phyloP scores from a whole-genome alignment of 768 basidiomycete species.

The Pleurotus ostreatus region DNA sequence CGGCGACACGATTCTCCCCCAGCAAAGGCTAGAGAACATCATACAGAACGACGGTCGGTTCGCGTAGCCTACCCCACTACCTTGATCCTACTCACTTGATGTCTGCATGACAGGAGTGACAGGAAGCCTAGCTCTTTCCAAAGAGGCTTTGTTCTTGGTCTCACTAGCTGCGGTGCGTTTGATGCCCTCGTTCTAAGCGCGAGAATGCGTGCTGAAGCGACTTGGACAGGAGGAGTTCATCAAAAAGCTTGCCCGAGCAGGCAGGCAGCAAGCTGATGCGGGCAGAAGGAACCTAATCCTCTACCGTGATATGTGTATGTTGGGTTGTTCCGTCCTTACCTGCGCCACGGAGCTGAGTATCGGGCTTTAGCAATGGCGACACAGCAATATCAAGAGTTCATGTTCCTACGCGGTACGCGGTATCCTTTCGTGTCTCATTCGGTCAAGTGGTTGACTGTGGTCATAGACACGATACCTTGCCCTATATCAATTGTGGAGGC shows the following conservation, averaged over 20 bases:
- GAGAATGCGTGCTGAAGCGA: slow-evolving; percentile 7
- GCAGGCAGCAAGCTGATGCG: slow-evolving; percentile 58
- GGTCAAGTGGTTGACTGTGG: slow-evolving; percentile 7
- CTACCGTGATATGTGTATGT: slow-evolving; percentile 75
- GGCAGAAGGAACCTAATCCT: slow-evolving; percentile 56
- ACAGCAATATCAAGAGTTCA: slow-evolving; percentile 62
- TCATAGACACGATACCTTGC: slow-evolving; percentile 61
- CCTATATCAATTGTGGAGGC: slow-evolving; percentile 59
- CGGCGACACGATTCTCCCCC: slow-evolving; percentile 56
- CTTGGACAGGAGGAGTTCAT: slow-evolving; percentile 76
- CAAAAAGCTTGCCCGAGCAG: slow-evolving; percentile 67
- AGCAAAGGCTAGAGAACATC: slow-evolving; percentile 68
- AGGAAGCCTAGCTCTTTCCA: slow-evolving; percentile 64
- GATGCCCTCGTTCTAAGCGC: not conserved
- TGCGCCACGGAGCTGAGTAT: too few species aligned
- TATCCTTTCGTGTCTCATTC: not conserved
- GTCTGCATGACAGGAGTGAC: slow-evolving; percentile 41
- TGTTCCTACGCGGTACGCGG: slow-evolving; percentile 60
- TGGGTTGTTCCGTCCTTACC: slow-evolving; percentile 4
- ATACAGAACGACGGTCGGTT: slow-evolving; percentile 71
- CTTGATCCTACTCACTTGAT: not conserved
- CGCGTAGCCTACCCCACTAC: not conserved
- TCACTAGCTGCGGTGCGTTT: slow-evolving; percentile 68
- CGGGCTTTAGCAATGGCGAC: slow-evolving; percentile 47
- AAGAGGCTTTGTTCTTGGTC: slow-evolving; percentile 70